A percentile compares a stretch with the other conserved stretches of the same genome.
These are phyloP conservation scores for Wickerhamiella nectarea DNA, from an alignment of 805 yeast genomes.

Conservation along the genomic window DNA sequence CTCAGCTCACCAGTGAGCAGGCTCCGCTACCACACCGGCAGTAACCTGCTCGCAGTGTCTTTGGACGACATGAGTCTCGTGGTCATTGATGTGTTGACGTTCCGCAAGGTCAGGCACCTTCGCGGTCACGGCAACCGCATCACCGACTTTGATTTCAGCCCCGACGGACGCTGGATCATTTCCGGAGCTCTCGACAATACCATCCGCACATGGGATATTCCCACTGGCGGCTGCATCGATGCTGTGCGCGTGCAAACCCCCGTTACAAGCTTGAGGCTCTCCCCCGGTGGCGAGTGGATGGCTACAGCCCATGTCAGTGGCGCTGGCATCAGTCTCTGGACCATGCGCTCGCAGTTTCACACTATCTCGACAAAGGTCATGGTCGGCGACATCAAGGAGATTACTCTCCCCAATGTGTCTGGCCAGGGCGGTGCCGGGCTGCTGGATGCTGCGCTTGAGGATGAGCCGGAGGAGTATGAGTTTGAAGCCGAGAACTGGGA, in stretches of 20 bases:
- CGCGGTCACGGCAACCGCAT: constrained; percentile 84
- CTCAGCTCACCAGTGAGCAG: constrained; percentile 67
- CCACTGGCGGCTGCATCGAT: constrained; percentile 93
- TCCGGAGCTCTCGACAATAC: constrained; percentile 75
- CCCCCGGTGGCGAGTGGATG: constrained; percentile 77
- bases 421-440: constrained; percentile 64
- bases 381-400: constrained; percentile 42
- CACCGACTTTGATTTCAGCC: constrained; percentile 78
- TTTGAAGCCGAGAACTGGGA: constrained; percentile 27
- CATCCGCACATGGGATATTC: constrained; percentile 91
- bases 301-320: constrained; percentile 89
- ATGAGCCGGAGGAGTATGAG: constrained; percentile 24
- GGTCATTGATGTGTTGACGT: constrained; percentile 70
- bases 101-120: constrained; percentile 68
- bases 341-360: constrained; percentile 72
- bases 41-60: constrained; percentile 74
- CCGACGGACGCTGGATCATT: constrained; percentile 91
- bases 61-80: constrained; percentile 77
- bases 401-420: constrained; percentile 58
- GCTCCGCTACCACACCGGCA: constrained; percentile 62
- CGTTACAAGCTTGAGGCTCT: constrained; percentile 67
- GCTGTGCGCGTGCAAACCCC: constrained; percentile 67
- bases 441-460: constrained; percentile 53
- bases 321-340: constrained; percentile 86
- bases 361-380: constrained; percentile 57